Evolutionary conservation across 106 monocot genomes (phyloP), one percentile per base, ranked within the genome.

Genomic region (Posidonia australis): DNA sequence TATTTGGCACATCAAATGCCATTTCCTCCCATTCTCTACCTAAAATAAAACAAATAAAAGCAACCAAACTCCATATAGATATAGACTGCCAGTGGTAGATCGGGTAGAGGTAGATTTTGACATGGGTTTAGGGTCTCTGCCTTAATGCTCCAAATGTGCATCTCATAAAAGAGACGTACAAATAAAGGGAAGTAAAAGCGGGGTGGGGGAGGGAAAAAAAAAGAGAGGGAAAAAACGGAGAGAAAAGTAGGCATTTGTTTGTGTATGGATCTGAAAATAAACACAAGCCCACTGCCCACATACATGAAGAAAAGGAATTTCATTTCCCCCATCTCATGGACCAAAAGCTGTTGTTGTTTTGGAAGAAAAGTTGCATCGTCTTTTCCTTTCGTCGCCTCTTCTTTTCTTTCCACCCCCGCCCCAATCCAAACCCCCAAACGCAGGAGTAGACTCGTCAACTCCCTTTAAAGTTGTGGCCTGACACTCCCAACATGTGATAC

Each of bases 381-480:
- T 45, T 63, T 63, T 63, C 62, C 21, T 22, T 63, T 63, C 44
- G 2, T 36, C 23, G 14, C 17, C 31, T 41, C 60, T 36, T 60
- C 32, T 60, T 31, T 60, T 41, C 31, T n/a, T n/a, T n/a, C n/a
- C n/a, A n/a, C n/a, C n/a, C n/a, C n/a, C n/a, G 17, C 32, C 31
- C 32, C 16, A 31, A 41, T 36, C 16, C 60, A 60, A 29, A 60
- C 62, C 31, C 44, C 44, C 3, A 10, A 44, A 62, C 44, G 44
- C 10, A 13, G 60, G 20, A 45, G 62, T 11, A 63, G 62, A 63
- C 62, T 63, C 43, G 62, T 63, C 62, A 63, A 63, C 62, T 44
- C 45, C 44, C 22, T 44, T 44, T 63, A 44, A 63, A 63, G 62
- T 44, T 45, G 62, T 42, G 41, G 22, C 23, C 62, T 44, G 62